Evolutionary conservation across 2,329 filamentous ascomycete genomes (phyloP).

Genomic region (Fusarium pseudonygamai): DNA sequence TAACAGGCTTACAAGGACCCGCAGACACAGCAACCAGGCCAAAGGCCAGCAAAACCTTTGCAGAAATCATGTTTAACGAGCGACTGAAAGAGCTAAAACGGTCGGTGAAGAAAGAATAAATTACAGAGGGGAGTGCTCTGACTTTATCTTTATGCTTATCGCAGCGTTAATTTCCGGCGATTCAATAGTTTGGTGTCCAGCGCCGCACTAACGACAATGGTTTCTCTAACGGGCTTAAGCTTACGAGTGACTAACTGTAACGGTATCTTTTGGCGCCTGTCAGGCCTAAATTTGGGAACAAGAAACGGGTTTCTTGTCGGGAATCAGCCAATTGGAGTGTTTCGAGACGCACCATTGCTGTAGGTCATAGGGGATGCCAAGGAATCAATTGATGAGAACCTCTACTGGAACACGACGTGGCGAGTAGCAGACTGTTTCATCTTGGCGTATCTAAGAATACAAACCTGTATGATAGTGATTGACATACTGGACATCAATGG

Average conservation of each 20-base stretch:
- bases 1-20: not conserved
- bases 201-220: not conserved
- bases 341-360: not conserved
- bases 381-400: not conserved
- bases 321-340: not conserved
- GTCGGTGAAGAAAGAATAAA: not conserved
- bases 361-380: not conserved
- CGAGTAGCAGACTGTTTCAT: no score
- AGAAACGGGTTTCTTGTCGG: not conserved
- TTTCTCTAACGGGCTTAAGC: no score
- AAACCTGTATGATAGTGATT: no score
- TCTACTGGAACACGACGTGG: rapidly evolving
- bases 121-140: not conserved
- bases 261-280: not conserved
- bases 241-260: not conserved
- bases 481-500: no score
- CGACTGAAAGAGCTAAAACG: not conserved
- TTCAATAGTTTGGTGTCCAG: not conserved
- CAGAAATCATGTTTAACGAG: not conserved
- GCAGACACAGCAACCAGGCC: not conserved
- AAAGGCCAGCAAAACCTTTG: not conserved
- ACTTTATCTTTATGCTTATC: not conserved
- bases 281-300: not conserved
- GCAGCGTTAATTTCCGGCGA: not conserved
- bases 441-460: no score